Percentiles rank a stretch among this genome's conserved stretches.
These are phyloP conservation scores for Bipolaris cookei DNA, from an alignment of 2,329 filamentous ascomycete species.

Conservation along the genomic window DNA sequence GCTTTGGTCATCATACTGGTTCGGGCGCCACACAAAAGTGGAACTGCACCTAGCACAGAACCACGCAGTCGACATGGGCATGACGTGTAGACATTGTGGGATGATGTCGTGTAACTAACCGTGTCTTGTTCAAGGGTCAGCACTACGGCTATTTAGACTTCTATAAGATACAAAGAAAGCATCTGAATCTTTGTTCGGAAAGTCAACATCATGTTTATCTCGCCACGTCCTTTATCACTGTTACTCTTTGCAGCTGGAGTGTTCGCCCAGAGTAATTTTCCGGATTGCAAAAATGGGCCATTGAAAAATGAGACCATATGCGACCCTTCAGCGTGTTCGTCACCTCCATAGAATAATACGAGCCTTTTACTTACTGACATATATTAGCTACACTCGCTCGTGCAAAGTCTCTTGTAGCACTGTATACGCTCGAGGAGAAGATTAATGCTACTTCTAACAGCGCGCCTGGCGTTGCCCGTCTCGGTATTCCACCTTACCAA, in stretches of 20 bases:
- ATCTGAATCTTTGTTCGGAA: neutral
- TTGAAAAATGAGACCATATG: slow-evolving; percentile 60
- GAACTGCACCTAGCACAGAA: slow-evolving; percentile 6
- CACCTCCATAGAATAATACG: neutral
- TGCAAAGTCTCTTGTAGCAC: slow-evolving; percentile 33
- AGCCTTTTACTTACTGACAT: neutral
- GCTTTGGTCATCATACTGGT: slow-evolving; percentile 14
- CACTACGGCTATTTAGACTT: slow-evolving; percentile 27
- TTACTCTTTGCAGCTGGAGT: slow-evolving; percentile 22
- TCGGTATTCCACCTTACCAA: slow-evolving; percentile 64
- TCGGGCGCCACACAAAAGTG: slow-evolving; percentile 11
- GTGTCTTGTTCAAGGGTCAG: neutral
- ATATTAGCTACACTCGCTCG: slow-evolving; percentile 32
- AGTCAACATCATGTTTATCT: slow-evolving; percentile 19
- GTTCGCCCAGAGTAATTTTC: slow-evolving; percentile 47
- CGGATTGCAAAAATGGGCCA: slow-evolving; percentile 60
- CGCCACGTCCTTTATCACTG: slow-evolving; percentile 13
- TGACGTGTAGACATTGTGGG: slow-evolving; percentile 22
- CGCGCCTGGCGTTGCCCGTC: slow-evolving; percentile 52
- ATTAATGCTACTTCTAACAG: slow-evolving; percentile 60
- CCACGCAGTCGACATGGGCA: slow-evolving; percentile 10
- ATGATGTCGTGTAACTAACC: slow-evolving; percentile 11
- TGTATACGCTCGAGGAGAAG: slow-evolving; percentile 50
- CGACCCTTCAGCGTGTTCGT: slow-evolving; percentile 50
- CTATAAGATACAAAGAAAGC: slow-evolving; percentile 20